Evolutionary conservation across 2,329 filamentous ascomycete genomes (phyloP), one percentile per base, ranked within the genome.

Genomic region (Aspergillus chevalieri): DNA sequence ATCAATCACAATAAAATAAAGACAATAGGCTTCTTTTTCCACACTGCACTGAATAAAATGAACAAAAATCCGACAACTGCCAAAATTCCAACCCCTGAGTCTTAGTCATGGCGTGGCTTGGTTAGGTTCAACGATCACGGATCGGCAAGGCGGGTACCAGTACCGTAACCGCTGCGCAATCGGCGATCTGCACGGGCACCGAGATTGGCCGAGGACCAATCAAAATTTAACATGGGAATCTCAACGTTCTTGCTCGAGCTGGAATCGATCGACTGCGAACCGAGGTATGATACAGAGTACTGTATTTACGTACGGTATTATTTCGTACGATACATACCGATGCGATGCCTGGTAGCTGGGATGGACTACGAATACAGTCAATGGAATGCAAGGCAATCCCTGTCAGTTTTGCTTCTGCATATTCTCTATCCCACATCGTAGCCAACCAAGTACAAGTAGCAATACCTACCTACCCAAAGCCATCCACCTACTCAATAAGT

Each of bases 131-230:
- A 38, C 41, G 57, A 58, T 57, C 55, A 53, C 51, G 55, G 53
- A 56, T 51, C 53, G 53, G 51, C 34, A 54, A 47, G 52, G 53
- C 55, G 57, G 57, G 55, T 59, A 59, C 55, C 33, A 47, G 55
- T 55, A 46, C 15, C 52, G 50, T 21, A 43, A 47, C 17, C 4
- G 38, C 6, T 41, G 7, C 10, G 39, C 47, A 14, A 19, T 51
- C 51, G 50, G 19, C 10, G 50, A 56, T 53, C 49, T 15, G 2
- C 33, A 33, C 24, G n/a, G 33, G 48, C 43, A 26, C 56, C 54
- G 52, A 58, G 54, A 58, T 58, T 15, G 45, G 46, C 56, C 56
- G 57, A 41, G 4, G 3, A 4, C 54, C 56, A 57, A 57, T 59
- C 41, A 34, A 10, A 22, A 14, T 10, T 4, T 15, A 5, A 3